These are phyloP conservation scores for Suhomyces panamericanus DNA, from an alignment of 1,139 yeast genomes.

Conservation along the genomic window DNA sequence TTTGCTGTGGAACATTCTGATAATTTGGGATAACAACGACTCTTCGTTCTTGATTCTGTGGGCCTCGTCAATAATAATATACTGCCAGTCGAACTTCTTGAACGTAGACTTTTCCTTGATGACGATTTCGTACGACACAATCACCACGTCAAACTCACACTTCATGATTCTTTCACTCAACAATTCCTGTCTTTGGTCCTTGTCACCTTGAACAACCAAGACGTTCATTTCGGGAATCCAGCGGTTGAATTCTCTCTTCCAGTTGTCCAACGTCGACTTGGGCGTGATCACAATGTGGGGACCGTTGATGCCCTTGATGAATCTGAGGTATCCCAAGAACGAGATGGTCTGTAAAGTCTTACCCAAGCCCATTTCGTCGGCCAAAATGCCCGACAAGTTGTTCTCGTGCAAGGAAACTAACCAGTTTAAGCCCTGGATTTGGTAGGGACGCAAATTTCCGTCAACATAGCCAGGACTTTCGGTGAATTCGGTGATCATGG, in stretches of 20 bases:
- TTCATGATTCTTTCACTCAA: slow-evolving; percentile 51
- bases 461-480: slow-evolving; percentile 66
- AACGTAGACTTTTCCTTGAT: slow-evolving; percentile 68
- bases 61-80: slow-evolving; percentile 77
- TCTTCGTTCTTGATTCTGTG: slow-evolving; percentile 81
- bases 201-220: slow-evolving; percentile 71
- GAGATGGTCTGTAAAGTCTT: slow-evolving; percentile 93
- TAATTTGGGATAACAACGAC: slow-evolving; percentile 70
- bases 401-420: slow-evolving; percentile 78
- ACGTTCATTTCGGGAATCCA: slow-evolving; percentile 81
- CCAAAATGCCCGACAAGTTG: slow-evolving; percentile 85
- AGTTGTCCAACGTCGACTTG: slow-evolving; percentile 75
- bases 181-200: slow-evolving; percentile 57
- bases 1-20: slow-evolving; percentile 67
- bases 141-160: slow-evolving; percentile 70
- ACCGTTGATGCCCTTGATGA: slow-evolving; percentile 58
- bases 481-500: slow-evolving; percentile 53
- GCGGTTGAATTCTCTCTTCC: slow-evolving; percentile 73
- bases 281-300: slow-evolving; percentile 78
- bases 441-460: slow-evolving; percentile 75
- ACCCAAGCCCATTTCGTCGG: slow-evolving; percentile 98
- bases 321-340: slow-evolving; percentile 70
- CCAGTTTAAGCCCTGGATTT: slow-evolving; percentile 94
- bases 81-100: slow-evolving; percentile 69
- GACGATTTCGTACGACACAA: slow-evolving; percentile 76